Evolutionary conservation across 768 basidiomycete species (phyloP).

Genomic region (Naganishia vaughanmartiniae): DNA sequence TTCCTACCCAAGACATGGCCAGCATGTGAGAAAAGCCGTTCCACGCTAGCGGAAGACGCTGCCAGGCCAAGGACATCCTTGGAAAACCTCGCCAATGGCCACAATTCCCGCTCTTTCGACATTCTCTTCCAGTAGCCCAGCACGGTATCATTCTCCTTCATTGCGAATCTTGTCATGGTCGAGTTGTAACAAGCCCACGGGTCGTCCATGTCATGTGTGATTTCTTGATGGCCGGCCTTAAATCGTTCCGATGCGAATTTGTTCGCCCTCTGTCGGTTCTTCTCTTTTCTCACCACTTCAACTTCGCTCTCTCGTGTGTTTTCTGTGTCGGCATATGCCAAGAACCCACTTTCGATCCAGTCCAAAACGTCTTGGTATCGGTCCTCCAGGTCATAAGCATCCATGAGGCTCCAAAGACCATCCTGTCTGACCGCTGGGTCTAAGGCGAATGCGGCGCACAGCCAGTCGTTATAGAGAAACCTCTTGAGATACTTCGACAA

Average conservation of each 20-base stretch:
- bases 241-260: slow-evolving; percentile 6
- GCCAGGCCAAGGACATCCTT: too few relatives aligned
- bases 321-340: not conserved
- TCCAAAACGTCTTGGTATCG: not conserved
- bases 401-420: not conserved
- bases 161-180: not conserved
- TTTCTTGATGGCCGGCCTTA: not conserved
- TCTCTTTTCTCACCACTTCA: not conserved
- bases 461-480: not conserved
- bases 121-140: too few relatives aligned
- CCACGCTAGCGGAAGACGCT: too few relatives aligned
- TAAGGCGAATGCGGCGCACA: slow-evolving; percentile 1
- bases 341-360: not conserved
- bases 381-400: not conserved
- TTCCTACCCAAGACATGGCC: too few relatives aligned
- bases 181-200: not conserved
- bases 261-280: not conserved
- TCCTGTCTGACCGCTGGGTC: not conserved
- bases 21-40: too few relatives aligned
- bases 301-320: not conserved
- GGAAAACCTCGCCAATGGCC: too few relatives aligned
- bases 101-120: too few relatives aligned
- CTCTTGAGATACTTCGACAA: not conserved
- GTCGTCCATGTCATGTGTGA: not conserved
- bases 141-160: not conserved